A percentile compares a stretch with the other conserved stretches of the same genome.
phyloP scores from a whole-genome alignment of 305 asterid genomes.

The Fraxinus albicans region DNA sequence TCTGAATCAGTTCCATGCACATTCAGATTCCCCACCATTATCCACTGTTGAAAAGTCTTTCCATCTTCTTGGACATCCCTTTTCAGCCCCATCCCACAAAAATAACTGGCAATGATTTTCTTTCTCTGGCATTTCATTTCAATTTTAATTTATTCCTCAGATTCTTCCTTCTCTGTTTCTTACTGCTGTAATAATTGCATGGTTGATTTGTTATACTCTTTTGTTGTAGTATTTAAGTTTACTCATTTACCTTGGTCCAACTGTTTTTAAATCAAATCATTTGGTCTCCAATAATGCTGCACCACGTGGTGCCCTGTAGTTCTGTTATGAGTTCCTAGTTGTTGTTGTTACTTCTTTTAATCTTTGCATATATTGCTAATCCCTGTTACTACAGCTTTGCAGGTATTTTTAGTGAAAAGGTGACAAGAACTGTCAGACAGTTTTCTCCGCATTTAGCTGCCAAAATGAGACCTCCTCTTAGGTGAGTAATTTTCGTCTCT shows the following conservation, averaged over 20 bases:
- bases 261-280: not conserved
- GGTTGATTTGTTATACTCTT: not conserved
- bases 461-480: constrained; percentile 93
- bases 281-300: not conserved
- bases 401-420: constrained; percentile 88
- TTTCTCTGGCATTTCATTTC: not conserved
- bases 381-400: constrained; percentile 67
- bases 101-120: not conserved
- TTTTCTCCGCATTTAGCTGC: constrained; percentile 97
- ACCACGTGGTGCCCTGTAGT: not conserved
- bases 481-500: constrained; percentile 47
- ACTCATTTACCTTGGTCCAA: not conserved
- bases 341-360: not conserved
- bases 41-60: not conserved
- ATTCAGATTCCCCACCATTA: not conserved
- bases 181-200: not conserved
- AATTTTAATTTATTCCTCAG: not conserved
- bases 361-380: constrained; percentile 28
- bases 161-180: not conserved
- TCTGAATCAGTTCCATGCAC: not conserved
- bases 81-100: not conserved
- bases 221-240: not conserved
- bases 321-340: not conserved
- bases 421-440: constrained; percentile 86
- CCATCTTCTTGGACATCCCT: not conserved